Conservation (phyloP, 2,329 filamentous ascomycete species). For the Trichophyton verrucosum region DNA sequence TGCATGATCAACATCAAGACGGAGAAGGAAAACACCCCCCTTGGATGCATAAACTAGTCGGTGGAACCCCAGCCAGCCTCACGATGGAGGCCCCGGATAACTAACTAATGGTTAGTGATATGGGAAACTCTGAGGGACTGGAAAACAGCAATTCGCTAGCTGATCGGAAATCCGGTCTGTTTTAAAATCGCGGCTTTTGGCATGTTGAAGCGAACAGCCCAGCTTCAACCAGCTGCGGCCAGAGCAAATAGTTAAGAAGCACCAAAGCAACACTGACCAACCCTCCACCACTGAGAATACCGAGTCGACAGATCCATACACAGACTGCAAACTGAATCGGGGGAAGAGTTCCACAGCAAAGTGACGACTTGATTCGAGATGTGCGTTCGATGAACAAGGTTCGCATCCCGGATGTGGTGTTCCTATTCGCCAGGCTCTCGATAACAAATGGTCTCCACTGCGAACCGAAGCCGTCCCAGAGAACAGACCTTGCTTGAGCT, state of each 20-base stretch:
- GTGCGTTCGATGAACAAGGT: not conserved
- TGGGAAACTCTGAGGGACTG: not conserved
- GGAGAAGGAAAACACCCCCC: not conserved
- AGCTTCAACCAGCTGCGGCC: not conserved
- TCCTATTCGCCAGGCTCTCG: not conserved
- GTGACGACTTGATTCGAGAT: not conserved
- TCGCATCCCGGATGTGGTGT: not conserved
- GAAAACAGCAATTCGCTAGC: not conserved
- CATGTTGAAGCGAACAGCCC: not conserved
- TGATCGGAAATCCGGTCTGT: not conserved
- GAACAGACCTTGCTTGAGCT: not conserved
- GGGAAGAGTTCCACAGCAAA: not conserved
- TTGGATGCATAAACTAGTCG: not conserved
- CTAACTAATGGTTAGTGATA: not conserved
- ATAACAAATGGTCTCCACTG: not conserved
- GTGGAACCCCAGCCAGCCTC: not conserved
- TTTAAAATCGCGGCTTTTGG: not conserved
- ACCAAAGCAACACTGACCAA: not conserved
- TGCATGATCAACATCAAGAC: not conserved
- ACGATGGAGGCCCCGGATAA: not conserved
- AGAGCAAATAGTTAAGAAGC: no score
- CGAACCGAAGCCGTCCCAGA: not conserved
- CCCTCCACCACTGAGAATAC: not conserved
- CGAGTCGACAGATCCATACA: not conserved
- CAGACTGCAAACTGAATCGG: not conserved